Percentiles rank a stretch among this genome's conserved stretches.
These are phyloP conservation scores for Venturia pyrina DNA, from an alignment of 2,329 filamentous ascomycete genomes.

Conservation along the genomic window DNA sequence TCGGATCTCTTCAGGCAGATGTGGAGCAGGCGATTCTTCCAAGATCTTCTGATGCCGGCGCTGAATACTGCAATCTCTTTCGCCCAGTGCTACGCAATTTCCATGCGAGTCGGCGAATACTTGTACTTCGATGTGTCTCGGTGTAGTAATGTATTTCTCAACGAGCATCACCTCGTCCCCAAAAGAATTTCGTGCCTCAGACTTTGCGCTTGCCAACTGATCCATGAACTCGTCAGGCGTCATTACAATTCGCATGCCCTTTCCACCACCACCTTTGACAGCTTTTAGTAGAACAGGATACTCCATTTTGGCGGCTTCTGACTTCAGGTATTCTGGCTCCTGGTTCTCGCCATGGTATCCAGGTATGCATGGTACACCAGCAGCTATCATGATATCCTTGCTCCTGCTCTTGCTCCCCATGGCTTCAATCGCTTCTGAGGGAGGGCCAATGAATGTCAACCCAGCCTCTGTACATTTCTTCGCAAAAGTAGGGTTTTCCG, in stretches of 20 bases:
- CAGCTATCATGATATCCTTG: conserved; percentile 92
- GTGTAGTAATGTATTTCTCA: conserved; percentile 58
- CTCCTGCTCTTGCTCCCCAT: conserved; percentile 89
- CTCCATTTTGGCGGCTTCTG: conserved; percentile 62
- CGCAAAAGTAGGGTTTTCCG: conserved; percentile 87
- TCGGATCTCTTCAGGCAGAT: conserved; percentile 47
- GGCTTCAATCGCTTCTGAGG: conserved; percentile 60
- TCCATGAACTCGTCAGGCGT: conserved; percentile 48
- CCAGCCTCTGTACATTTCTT: conserved; percentile 80
- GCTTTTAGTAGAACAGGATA: conserved; percentile 57
- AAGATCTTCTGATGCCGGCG: conserved; percentile 56
- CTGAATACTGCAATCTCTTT: conserved; percentile 58
- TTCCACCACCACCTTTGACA: conserved; percentile 57
- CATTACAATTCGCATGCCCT: conserved; percentile 56
- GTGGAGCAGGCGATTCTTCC: conserved; percentile 55
- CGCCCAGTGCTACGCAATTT: conserved; percentile 53
- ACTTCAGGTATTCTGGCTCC: conserved; percentile 49
- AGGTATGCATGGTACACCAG: conserved; percentile 92
- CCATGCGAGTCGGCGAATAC: conserved; percentile 57
- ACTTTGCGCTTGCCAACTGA: conserved; percentile 53
- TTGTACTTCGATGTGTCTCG: conserved; percentile 57
- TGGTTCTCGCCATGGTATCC: conserved; percentile 90
- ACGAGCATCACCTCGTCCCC: conserved; percentile 58
- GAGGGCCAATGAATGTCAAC: conserved; percentile 88
- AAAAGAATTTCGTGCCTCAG: conserved; percentile 53